Evolutionary conservation across 2,329 filamentous ascomycete genomes (phyloP).

Genomic region (Colletotrichum salicis): DNA sequence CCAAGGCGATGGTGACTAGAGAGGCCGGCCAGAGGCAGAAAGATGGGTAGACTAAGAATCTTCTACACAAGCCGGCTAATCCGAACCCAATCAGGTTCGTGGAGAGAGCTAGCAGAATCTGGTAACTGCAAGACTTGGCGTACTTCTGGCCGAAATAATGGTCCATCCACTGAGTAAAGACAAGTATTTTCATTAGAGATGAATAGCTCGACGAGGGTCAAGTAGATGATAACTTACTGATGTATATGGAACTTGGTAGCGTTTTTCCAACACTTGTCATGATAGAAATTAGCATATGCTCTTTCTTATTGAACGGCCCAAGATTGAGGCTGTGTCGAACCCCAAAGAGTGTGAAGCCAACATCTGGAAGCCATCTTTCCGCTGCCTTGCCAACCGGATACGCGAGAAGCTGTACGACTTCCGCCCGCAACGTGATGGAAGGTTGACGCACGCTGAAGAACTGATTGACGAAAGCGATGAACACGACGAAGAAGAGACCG

Average conservation of each 20-base stretch:
- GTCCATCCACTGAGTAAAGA: constrained; percentile 57
- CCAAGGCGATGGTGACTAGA: constrained; percentile 58
- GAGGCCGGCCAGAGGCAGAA: constrained; percentile 63
- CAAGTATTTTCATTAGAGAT: constrained; percentile 42
- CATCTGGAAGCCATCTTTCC: constrained; percentile 47
- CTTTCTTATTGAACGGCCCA: constrained; percentile 63
- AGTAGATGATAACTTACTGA: constrained; percentile 39
- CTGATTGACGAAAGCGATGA: constrained; percentile 48
- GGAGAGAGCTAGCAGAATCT: constrained; percentile 56
- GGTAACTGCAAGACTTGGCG: constrained; percentile 55
- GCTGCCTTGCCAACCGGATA: constrained; percentile 50
- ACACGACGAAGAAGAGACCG: constrained; percentile 48
- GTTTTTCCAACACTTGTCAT: constrained; percentile 64
- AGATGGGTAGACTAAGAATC: constrained; percentile 60
- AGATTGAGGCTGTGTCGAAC: constrained; percentile 56
- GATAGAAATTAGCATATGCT: constrained; percentile 65
- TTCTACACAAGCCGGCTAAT: constrained; percentile 57
- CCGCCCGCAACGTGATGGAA: constrained; percentile 50
- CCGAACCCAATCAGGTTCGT: constrained; percentile 65
- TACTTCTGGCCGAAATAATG: constrained; percentile 58
- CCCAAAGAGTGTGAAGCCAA: constrained; percentile 48
- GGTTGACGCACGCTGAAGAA: constrained; percentile 56
- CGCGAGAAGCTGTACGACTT: constrained; percentile 53
- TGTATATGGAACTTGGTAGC: constrained; percentile 55
- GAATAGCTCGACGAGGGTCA: fast-evolving